Percentiles rank a stretch among this genome's conserved stretches.
These are phyloP conservation scores for Cercospora sp. DNA, from an alignment of 2,329 filamentous ascomycete species.

Conservation along the genomic window DNA sequence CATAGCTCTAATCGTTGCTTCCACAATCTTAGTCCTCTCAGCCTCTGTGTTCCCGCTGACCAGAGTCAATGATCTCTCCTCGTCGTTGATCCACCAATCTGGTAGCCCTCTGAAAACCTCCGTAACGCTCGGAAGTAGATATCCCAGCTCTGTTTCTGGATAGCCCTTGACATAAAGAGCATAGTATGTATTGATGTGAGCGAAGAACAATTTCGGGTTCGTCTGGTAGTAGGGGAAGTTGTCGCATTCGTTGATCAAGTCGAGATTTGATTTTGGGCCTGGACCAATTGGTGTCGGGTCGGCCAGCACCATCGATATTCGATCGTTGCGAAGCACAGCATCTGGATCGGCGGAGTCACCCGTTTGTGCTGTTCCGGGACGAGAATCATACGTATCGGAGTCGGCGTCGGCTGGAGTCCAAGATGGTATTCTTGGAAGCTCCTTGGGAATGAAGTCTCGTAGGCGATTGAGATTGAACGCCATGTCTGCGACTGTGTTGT, in stretches of 20 bases:
- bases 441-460: slow-evolving; percentile 35
- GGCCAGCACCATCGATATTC: slow-evolving; percentile 26
- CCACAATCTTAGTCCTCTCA: slow-evolving; percentile 61
- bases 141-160: slow-evolving; percentile 61
- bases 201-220: slow-evolving; percentile 57
- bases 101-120: slow-evolving; percentile 56
- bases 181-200: slow-evolving; percentile 52
- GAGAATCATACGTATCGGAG: slow-evolving; percentile 18
- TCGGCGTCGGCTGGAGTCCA: slow-evolving; percentile 32
- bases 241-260: slow-evolving; percentile 59
- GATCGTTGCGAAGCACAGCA: slow-evolving; percentile 20
- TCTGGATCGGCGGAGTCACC: slow-evolving; percentile 26
- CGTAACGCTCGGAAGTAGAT: slow-evolving; percentile 63
- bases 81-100: slow-evolving; percentile 61
- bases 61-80: slow-evolving; percentile 63
- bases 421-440: slow-evolving; percentile 34
- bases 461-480: slow-evolving; percentile 38
- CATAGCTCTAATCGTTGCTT: slow-evolving; percentile 65
- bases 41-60: slow-evolving; percentile 56
- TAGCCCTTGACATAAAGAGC: slow-evolving; percentile 67
- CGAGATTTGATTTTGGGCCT: slow-evolving; percentile 50
- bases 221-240: slow-evolving; percentile 72
- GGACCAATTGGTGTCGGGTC: slow-evolving; percentile 35
- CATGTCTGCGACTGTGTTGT: slow-evolving; percentile 14
- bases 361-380: slow-evolving; percentile 20